Evolutionary conservation across 2,329 filamentous ascomycete species (phyloP), one percentile per base, ranked within the genome.

Genomic region (Bipolaris zeicola): DNA sequence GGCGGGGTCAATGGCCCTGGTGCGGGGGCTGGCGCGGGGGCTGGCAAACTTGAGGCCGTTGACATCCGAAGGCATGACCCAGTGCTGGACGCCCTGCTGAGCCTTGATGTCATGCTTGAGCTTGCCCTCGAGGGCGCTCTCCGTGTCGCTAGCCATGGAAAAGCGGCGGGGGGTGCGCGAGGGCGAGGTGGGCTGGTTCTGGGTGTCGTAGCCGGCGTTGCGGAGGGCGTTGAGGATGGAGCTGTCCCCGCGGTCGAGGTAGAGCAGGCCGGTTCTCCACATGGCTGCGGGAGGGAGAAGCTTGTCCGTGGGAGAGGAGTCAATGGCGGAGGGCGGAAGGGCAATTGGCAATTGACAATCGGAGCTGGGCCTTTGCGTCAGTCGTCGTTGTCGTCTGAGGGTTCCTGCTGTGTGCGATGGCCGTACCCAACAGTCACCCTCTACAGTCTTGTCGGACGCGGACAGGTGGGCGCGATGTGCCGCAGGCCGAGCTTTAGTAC

Each of bases 191-290:
- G 56, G 59, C 41, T 58, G 57, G 43, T 62, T 57, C 34, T 60
- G 59, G 22, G 55, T 62, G 38, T 62, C 58, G 61, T 62, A 58
- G 46, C 63, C 63, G 53, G 63, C 61, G 51, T 63, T 60, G 38
- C 60, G 57, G 41, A 65, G 53, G 34, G 61, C 63, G 51, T 62
- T 60, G 54, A 64, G 51, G 45, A 65, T 65, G 52, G 61, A 61
- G 59, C 63, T 64, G 55, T 64, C 61, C 48, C 61, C 61, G 49
- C 63, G 63, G 46, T 65, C 61, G 61, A 64, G 61, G 63, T 65
- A 64, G 34, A 62, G 53, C 26, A 65, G 63, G 47, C 63, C 63
- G 49, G 58, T 64, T 55, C 61, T 60, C 63, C 63, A 65, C 63
- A 65, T 65, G 58, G 52, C 58, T 49, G 28, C 3, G 28, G 11